Conservation (phyloP, 768 basidiomycete species). For the Royoungia palumana region DNA sequence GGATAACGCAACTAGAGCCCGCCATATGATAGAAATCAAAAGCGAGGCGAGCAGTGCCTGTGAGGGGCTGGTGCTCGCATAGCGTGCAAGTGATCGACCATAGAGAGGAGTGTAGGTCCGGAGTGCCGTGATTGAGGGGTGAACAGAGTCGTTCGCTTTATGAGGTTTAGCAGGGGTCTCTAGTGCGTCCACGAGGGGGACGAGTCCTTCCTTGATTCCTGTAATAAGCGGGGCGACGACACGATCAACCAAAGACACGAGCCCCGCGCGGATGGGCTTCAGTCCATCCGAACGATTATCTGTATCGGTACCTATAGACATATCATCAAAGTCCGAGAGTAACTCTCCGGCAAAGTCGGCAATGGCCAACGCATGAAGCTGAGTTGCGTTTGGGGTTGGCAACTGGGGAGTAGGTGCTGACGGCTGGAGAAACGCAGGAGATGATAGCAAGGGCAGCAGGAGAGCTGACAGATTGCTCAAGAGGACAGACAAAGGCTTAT, state of each 20-base stretch:
- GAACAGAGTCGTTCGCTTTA: conserved; percentile 27
- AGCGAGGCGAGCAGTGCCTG: conserved; percentile 66
- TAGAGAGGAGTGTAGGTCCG: conserved; percentile 63
- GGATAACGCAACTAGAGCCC: conserved; percentile 64
- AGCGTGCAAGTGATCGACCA: conserved; percentile 52
- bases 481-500: conserved; percentile 73
- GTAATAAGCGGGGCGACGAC: conserved; percentile 62
- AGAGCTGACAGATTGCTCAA: conserved; percentile 66
- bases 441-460: conserved; percentile 63
- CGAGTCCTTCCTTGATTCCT: conserved; percentile 58
- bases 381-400: conserved; percentile 59
- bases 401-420: conserved; percentile 48
- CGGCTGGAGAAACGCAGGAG: conserved; percentile 55
- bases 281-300: conserved; percentile 67
- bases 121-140: conserved; percentile 60
- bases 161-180: conserved; percentile 42
- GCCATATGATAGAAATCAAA: conserved; percentile 74
- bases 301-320: conserved; percentile 57
- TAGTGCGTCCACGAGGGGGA: conserved; percentile 59
- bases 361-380: conserved; percentile 67
- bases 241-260: conserved; percentile 63
- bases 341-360: conserved; percentile 72
- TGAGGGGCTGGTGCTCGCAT: conserved; percentile 49
- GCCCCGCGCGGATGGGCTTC: conserved; percentile 63
- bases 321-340: conserved; percentile 64